A percentile compares a stretch with the other conserved stretches of the same genome.
Evolutionary conservation across 768 basidiomycete species (phyloP).

Genomic region (Suillus discolor): DNA sequence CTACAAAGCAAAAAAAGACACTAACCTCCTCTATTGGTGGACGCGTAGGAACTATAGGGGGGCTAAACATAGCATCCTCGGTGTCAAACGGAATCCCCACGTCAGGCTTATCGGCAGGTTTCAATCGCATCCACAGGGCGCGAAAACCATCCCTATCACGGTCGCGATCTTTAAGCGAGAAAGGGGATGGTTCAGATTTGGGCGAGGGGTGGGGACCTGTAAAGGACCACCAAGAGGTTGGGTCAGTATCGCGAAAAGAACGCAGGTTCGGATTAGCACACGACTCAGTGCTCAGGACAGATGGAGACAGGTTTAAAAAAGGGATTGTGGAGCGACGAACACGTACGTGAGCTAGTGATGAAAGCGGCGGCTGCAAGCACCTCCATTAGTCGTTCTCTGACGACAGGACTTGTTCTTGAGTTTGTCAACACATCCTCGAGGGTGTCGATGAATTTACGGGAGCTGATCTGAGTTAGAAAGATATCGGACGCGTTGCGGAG

Average conservation of each 20-base stretch:
- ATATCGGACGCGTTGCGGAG: constrained; percentile 75
- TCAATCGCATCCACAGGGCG: constrained; percentile 79
- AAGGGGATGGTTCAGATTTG: constrained; percentile 10
- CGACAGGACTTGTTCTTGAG: constrained; percentile 72
- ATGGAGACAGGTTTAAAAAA: neutral
- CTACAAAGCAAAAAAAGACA: neutral
- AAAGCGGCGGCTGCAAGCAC: constrained; percentile 84
- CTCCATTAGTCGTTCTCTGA: constrained; percentile 76
- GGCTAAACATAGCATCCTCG: constrained; percentile 80
- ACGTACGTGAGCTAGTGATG: constrained; percentile 32
- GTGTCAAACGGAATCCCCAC: constrained; percentile 80
- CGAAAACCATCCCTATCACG: constrained; percentile 59
- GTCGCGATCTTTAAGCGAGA: constrained; percentile 26
- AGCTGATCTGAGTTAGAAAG: constrained; percentile 69
- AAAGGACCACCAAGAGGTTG: neutral
- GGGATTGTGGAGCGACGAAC: neutral
- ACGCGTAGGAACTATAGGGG: constrained; percentile 43
- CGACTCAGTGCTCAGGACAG: too few relatives aligned
- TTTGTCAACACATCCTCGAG: constrained; percentile 73
- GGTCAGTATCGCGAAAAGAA: neutral
- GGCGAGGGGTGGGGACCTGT: neutral
- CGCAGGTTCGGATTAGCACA: neutral
- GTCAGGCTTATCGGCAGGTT: constrained; percentile 79
- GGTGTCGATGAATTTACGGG: constrained; percentile 78
- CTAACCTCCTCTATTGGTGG: constrained; percentile 5